Evolutionary conservation across 2,329 filamentous ascomycete genomes (phyloP).

Genomic region (Penicillium paneum): DNA sequence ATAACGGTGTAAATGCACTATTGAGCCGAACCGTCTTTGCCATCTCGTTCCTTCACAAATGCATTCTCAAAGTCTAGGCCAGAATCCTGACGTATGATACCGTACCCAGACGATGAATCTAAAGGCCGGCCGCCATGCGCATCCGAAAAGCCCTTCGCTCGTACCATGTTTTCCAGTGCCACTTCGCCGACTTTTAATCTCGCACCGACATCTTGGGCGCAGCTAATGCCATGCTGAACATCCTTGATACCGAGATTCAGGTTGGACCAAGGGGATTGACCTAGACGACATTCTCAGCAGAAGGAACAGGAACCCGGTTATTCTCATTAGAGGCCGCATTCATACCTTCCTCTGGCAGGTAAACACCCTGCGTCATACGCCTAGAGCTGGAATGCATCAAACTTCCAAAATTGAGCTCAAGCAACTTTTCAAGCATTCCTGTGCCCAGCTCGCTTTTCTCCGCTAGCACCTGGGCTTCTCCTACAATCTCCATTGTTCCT

Average conservation of each 20-base stretch:
- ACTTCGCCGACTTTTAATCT: constrained; percentile 44
- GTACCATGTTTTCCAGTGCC: constrained; percentile 43
- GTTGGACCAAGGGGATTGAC: constrained; percentile 45
- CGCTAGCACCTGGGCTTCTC: constrained; percentile 32
- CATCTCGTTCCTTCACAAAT: constrained; percentile 22
- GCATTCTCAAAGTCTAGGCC: constrained; percentile 48
- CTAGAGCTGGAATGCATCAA: constrained; percentile 28
- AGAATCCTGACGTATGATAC: constrained; percentile 44
- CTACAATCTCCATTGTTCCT: constrained; percentile 27
- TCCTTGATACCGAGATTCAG: constrained; percentile 52
- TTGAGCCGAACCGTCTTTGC: too few relatives aligned
- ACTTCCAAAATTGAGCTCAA: constrained; percentile 30
- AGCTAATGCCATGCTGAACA: constrained; percentile 49
- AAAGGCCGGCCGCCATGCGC: constrained; percentile 35
- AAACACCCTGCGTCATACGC: constrained; percentile 28
- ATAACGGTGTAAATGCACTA: background rate
- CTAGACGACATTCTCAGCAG: background rate
- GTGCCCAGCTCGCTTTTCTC: constrained; percentile 29
- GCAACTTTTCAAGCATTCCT: constrained; percentile 25
- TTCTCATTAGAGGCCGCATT: background rate
- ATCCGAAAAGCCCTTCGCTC: constrained; percentile 43
- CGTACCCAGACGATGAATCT: constrained; percentile 54
- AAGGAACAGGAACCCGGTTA: background rate
- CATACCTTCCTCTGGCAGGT: constrained; percentile 27
- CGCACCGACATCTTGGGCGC: constrained; percentile 42